Base-by-base conservation (phyloP, 768 basidiomycete genomes). In the Crucibulum laeve region DNA sequence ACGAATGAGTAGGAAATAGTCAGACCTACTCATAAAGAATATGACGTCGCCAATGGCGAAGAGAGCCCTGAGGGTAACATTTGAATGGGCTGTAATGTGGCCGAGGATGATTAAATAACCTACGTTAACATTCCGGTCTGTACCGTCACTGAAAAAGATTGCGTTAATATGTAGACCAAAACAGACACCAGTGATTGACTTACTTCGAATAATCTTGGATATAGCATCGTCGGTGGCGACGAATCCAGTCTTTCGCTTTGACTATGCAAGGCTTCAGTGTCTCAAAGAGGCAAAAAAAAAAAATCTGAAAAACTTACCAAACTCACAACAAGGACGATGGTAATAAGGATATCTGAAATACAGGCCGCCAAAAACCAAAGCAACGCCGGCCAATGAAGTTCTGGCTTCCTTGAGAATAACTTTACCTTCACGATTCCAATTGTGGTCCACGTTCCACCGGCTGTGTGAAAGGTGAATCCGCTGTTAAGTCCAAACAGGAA, bases 311-410 rank as follows among this genome's bases (percentile, higher is more conserved):
- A 4, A 42, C 60, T 14, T 40, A 72, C 71, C 53, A 76, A 46
- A 15, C 61, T 62, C 17, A 63, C 49, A 4, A 69, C 61, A 24
- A 74, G 57, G 1, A 66, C 65, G 26, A 54, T 46, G 0, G 71
- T 73, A 26, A 74, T 74, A 35, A 67, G 46, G 1, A 72, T 48
- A 50, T 76, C 72, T 1, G 68, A 66, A 4, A 68, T 51, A 11
- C 61, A 66, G 4, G 72, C 70, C 8, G 71, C 50, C 4, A 73
- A 50, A 44, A 76, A 65, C 74, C 71, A 76, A 22, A 69, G 38
- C 1, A 76, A 57, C 4, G 71, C 71, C 1, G 69, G 63, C 56
- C 59, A 63, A 42, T 73, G 71, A 4, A 74, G 59, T 48, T 73
- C 64, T 8, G 69, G 68, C 46, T 74, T 74, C 21, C 61, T 58